Percentiles rank a stretch among this genome's conserved stretches.
Conservation (phyloP, 2,329 filamentous ascomycete species). For the Penicillium digitatum region DNA sequence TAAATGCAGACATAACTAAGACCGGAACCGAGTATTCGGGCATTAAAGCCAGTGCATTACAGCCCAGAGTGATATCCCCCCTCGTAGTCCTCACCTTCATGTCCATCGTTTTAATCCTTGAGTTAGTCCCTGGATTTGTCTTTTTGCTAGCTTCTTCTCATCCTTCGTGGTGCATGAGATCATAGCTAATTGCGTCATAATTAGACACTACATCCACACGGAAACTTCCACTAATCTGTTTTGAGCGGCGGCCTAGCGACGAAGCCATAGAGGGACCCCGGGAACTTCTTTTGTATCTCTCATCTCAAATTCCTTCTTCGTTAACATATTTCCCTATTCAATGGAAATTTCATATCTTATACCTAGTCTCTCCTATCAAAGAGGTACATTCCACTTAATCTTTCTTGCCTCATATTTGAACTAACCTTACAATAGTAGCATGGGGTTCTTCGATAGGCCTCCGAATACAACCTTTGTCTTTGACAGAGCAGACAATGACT, state of each 20-base stretch:
- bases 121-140: no score
- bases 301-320: neutral
- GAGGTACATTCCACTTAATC: neutral
- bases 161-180: no score
- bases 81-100: no score
- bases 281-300: neutral
- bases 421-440: neutral
- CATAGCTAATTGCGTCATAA: neutral
- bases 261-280: neutral
- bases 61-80: no score
- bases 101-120: no score
- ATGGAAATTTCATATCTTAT: neutral
- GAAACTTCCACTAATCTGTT: neutral
- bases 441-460: neutral
- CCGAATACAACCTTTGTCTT: neutral
- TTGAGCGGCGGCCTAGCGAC: neutral
- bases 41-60: no score
- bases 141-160: no score
- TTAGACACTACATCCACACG: neutral
- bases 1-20: no score
- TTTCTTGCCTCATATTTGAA: neutral
- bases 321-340: neutral
- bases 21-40: no score
- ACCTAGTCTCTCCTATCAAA: neutral
- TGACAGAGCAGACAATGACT: accelerated